Evolutionary conservation across 768 basidiomycete species (phyloP).

Genomic region (Naganishia randhawae): DNA sequence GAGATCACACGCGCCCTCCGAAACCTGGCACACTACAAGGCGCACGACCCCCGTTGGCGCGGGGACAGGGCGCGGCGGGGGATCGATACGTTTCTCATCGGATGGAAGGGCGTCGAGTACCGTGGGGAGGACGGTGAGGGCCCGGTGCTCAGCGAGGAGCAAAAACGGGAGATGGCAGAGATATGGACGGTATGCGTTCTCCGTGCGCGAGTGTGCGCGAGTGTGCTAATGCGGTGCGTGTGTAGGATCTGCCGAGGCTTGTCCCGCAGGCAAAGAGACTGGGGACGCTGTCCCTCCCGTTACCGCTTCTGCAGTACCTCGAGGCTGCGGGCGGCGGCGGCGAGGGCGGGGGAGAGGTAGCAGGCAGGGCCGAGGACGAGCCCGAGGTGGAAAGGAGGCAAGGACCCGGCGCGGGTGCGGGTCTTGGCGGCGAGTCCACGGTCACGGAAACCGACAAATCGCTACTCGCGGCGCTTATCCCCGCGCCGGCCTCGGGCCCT

Average conservation of each 20-base stretch:
- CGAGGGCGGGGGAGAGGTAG: not conserved
- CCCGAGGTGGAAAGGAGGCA: not conserved
- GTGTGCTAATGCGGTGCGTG: too few species aligned
- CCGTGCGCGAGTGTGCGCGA: too few species aligned
- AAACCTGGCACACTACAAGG: slow-evolving; percentile 23
- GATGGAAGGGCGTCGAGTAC: slow-evolving; percentile 48
- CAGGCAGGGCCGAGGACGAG: not conserved
- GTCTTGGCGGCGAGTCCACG: not conserved
- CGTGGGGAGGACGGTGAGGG: slow-evolving; percentile 33
- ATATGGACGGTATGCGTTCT: slow-evolving; percentile 38
- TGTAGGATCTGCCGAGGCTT: slow-evolving; percentile 22
- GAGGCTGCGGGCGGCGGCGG: too few species aligned
- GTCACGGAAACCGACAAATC: slow-evolving; percentile 13
- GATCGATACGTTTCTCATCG: slow-evolving; percentile 44
- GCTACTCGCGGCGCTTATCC: slow-evolving; percentile 20
- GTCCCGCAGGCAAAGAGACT: slow-evolving; percentile 33
- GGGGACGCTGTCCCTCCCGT: slow-evolving; percentile 43
- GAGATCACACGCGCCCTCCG: slow-evolving; percentile 21
- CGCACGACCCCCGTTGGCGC: slow-evolving; percentile 19
- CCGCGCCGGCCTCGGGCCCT: slow-evolving; percentile 5
- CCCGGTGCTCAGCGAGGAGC: slow-evolving; percentile 28
- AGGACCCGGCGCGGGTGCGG: slow-evolving; percentile 1
- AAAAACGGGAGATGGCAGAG: slow-evolving; percentile 32
- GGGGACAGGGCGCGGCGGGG: slow-evolving; percentile 7
- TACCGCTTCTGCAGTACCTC: slow-evolving; percentile 27